Evolutionary conservation across 1,139 yeast species (phyloP), one percentile per base, ranked within the genome.

Genomic region (Pichia sp.): DNA sequence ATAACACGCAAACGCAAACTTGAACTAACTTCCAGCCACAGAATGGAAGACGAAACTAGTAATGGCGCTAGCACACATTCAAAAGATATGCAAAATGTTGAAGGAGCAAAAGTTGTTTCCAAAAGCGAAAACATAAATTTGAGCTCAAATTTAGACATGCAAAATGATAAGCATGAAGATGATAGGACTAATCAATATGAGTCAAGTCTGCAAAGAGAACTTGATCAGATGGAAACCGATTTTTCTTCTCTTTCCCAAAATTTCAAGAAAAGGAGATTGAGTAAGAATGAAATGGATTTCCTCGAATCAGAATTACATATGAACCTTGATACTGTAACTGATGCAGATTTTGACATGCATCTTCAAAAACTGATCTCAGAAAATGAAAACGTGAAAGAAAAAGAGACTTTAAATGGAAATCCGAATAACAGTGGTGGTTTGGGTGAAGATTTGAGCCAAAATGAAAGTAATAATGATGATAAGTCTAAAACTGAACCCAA

Each of bases 281-380:
- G 46, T 24, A 45, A 45, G 23, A 38, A 41, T 30, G 54, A 48
- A 17, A 36, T 54, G 41, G 58, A 52, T 24, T 52, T 52, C 30
- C 36, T 53, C 20, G 50, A 55, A 12, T 41, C 55, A 6, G 55
- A 51, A 21, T 34, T 55, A 19, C 54, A 51, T 11, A 43, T 54
- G 34, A 46, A 53, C 32, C 45, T 55, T 31, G 58, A 52, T 11
- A 48, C 43, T 22, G 49, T 56, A 34, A 48, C 53, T 20, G 59
- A 53, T 35, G 58, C 56, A 15, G 61, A 56, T 36, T 50, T 56
- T 36, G 54, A 50, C 40, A 39, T 49, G 12, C 59, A 55, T 42
- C 35, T 56, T 10, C 58, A 54, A 26, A 54, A 54, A 33, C 46
- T 55, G 10, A 54, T 56, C 10, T 48, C 41, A 1, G 56, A 51